Percentiles rank a stretch among this genome's conserved stretches.
These are phyloP conservation scores for Lactarius sp. DNA, from an alignment of 768 basidiomycete species.

Conservation along the genomic window DNA sequence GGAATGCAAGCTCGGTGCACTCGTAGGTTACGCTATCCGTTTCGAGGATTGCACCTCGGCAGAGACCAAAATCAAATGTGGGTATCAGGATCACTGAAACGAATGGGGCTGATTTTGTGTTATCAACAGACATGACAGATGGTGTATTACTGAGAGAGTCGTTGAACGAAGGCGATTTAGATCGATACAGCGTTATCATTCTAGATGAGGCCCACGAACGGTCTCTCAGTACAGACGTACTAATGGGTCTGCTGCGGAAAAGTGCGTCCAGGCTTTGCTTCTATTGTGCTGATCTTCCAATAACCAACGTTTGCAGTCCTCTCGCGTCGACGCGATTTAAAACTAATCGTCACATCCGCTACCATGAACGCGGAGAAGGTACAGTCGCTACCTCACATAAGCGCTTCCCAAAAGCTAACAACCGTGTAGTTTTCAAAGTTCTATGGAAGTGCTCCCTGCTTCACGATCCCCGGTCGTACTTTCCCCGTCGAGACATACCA, in stretches of 20 bases:
- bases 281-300: neutral
- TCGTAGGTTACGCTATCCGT: conserved; percentile 96
- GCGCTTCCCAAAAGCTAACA: neutral
- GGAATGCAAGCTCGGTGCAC: conserved; percentile 90
- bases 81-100: conserved; percentile 28
- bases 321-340: conserved; percentile 86
- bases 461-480: conserved; percentile 90
- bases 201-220: conserved; percentile 99
- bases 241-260: conserved; percentile 94
- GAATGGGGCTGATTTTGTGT: neutral
- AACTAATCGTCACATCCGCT: conserved; percentile 96
- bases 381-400: conserved; percentile 9
- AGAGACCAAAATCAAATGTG: conserved; percentile 96
- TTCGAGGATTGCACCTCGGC: conserved; percentile 96
- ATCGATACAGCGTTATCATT: conserved; percentile 94
- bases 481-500: conserved; percentile 98
- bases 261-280: conserved; percentile 47
- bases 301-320: conserved; percentile 42
- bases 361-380: conserved; percentile 99
- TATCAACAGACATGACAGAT: conserved; percentile 86
- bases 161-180: conserved; percentile 95
- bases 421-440: conserved; percentile 83
- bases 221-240: conserved; percentile 93
- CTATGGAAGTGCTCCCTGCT: conserved; percentile 92
- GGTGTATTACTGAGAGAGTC: conserved; percentile 98